Percentiles rank a stretch among this genome's conserved stretches.
Evolutionary conservation across 768 basidiomycete genomes (phyloP).

Genomic region (Tremella fuciformis): DNA sequence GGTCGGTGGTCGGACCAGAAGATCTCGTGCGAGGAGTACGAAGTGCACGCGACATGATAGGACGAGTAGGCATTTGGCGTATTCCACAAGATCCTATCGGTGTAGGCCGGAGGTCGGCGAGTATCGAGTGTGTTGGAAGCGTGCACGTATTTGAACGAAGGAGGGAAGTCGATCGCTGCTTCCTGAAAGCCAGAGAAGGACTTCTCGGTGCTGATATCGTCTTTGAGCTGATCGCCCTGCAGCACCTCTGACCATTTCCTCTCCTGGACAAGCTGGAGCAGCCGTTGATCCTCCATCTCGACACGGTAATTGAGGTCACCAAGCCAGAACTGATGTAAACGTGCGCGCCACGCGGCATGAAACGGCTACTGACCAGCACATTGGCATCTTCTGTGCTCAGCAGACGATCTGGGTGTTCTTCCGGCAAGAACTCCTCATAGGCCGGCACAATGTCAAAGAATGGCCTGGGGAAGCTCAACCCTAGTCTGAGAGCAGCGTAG

Average conservation of each 20-base stretch:
- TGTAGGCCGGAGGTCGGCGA: constrained; percentile 45
- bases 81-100: constrained; percentile 45
- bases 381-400: constrained; percentile 29
- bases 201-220: constrained; percentile 32
- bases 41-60: constrained; percentile 2
- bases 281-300: constrained; percentile 31
- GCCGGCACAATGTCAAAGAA: constrained; percentile 19
- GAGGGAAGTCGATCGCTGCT: constrained; percentile 41
- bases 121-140: constrained; percentile 40
- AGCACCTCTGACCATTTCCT: constrained; percentile 33
- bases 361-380: constrained; percentile 17
- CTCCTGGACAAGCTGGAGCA: constrained; percentile 28
- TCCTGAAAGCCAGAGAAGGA: constrained; percentile 46
- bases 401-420: constrained; percentile 15
- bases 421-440: constrained; percentile 34
- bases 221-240: constrained; percentile 44
- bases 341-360: background rate
- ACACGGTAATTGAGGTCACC: constrained; percentile 51
- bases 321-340: constrained; percentile 39
- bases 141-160: constrained; percentile 49
- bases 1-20: constrained; percentile 46
- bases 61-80: constrained; percentile 11
- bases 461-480: constrained; percentile 28
- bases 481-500: constrained; percentile 24
- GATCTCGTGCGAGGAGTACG: constrained; percentile 35